These are phyloP conservation scores for Oenanthe javanica DNA, from an alignment of 140 eudicot species.

Conservation along the genomic window DNA sequence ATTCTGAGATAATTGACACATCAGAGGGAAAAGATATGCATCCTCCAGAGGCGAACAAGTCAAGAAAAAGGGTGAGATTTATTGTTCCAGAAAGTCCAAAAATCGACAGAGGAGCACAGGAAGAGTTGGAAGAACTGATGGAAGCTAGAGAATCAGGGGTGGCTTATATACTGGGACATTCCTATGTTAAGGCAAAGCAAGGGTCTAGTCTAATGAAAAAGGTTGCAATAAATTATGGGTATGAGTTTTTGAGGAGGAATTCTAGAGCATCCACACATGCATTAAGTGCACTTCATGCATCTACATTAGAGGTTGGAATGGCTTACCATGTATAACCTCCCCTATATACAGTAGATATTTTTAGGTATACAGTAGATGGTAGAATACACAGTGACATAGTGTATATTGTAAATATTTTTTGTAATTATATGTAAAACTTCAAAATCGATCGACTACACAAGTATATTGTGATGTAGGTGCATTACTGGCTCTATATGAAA, in stretches of 20 bases:
- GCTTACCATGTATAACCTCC: slow-evolving; percentile 52
- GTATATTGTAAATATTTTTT: neutral
- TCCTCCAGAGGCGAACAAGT: slow-evolving; percentile 19
- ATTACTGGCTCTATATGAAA: no score
- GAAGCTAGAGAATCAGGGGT: slow-evolving; percentile 61
- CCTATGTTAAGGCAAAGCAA: slow-evolving; percentile 68
- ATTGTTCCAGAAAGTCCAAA: slow-evolving; percentile 73
- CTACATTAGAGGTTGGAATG: slow-evolving; percentile 96
- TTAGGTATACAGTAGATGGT: neutral
- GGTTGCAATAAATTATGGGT: slow-evolving; percentile 63
- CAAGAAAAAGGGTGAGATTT: slow-evolving; percentile 76
- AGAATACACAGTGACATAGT: neutral
- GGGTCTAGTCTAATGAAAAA: slow-evolving; percentile 73
- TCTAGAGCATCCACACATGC: slow-evolving; percentile 56
- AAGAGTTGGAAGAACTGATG: slow-evolving; percentile 53
- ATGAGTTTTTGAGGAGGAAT: slow-evolving; percentile 83
- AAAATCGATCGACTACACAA: no score
- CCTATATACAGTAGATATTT: neutral
- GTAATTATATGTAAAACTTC: neutral
- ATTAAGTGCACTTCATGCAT: slow-evolving; percentile 77
- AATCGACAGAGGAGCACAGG: slow-evolving; percentile 42
- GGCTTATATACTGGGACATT: slow-evolving; percentile 56
- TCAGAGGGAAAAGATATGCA: slow-evolving; percentile 35
- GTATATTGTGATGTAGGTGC: no score
- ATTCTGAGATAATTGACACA: slow-evolving; percentile 16